Base-by-base conservation (phyloP, 2,329 filamentous ascomycete species). In the Tricladium varicosporioides region DNA sequence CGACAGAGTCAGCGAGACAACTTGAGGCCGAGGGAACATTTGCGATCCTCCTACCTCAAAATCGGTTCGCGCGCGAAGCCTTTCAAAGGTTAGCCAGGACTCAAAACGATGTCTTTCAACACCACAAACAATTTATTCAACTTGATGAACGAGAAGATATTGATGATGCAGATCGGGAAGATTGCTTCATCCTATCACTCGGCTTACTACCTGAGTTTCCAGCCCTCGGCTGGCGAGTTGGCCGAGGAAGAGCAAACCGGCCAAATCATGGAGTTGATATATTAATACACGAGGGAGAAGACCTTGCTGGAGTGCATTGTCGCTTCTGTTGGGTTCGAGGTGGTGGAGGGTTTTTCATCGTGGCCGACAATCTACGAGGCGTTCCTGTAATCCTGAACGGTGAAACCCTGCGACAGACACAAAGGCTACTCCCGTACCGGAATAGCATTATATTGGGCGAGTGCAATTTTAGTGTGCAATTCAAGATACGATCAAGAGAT, bases 321-420 rank as follows among this genome's bases (percentile, higher is more conserved):
- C 63, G 61, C 15, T 57, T 65, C 33, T 51, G 22, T 48, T 64
- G 60, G 62, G 51, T 63, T n/a, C 61, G 61, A 54, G 62, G 60
- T 43, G 59, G 60, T 18, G 60, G 60, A 44, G 57, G 60, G 2
- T 63, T 64, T 40, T 63, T 64, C 53, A 43, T 64, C n/a, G 42
- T 62, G 33, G 60, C 60, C 14, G 59, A 64, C 27, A 63, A 60
- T 40, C 42, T 57, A 16, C 51, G 55, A 11, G 54, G 48, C 11
- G 48, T 48, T 22, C 46, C 53, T 11, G 58, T 60, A 1, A 57
- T 51, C n/a, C 42, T 65, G 27, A 63, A 63, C 51, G 61, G 63
- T 47, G 63, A 65, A 43, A n/a, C 49, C 16, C 57, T 65, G 33
- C 46, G 46, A 11, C 46, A 54, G 16, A 53, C 59, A 13, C 61